Conservation (phyloP, 2,329 filamentous ascomycete species). For the Colletotrichum sp. region DNA sequence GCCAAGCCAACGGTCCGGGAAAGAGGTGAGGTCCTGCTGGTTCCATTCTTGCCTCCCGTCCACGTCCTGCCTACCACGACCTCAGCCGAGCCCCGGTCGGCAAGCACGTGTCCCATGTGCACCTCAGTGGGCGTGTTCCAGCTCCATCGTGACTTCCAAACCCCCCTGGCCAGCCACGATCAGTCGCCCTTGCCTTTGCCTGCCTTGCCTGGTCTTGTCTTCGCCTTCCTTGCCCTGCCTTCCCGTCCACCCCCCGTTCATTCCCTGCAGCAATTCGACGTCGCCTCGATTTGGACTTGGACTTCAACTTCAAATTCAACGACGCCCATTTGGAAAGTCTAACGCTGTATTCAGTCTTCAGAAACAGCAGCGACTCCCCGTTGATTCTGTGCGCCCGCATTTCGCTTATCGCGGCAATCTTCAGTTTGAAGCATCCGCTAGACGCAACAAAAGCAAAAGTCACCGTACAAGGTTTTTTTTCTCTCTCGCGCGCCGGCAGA, state of each 20-base stretch:
- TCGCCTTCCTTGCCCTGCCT: constrained; percentile 3
- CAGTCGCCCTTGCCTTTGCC: not conserved
- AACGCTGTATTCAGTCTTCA: not conserved
- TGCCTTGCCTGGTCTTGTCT: not conserved
- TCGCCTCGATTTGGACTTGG: not conserved
- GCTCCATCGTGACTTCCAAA: constrained; percentile 10
- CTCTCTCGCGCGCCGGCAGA: not conserved
- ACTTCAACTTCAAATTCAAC: not conserved
- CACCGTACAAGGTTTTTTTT: constrained; percentile 3
- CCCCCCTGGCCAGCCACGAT: not conserved
- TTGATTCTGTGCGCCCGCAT: not conserved
- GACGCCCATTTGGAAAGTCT: not conserved
- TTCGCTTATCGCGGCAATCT: not conserved
- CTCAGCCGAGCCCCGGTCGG: not conserved
- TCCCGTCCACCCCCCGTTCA: constrained; percentile 12
- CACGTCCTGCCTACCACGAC: not conserved
- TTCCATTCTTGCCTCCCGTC: not conserved
- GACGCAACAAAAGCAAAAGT: not conserved
- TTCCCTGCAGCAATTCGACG: constrained; percentile 12
- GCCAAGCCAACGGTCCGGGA: not conserved
- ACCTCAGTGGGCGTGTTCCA: not conserved
- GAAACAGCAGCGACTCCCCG: not conserved
- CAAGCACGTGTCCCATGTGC: constrained; percentile 8
- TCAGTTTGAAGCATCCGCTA: not conserved
- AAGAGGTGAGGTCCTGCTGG: not conserved